Conservation (phyloP, 495 filamentous ascomycete genomes). For the Daldinia grandis region DNA sequence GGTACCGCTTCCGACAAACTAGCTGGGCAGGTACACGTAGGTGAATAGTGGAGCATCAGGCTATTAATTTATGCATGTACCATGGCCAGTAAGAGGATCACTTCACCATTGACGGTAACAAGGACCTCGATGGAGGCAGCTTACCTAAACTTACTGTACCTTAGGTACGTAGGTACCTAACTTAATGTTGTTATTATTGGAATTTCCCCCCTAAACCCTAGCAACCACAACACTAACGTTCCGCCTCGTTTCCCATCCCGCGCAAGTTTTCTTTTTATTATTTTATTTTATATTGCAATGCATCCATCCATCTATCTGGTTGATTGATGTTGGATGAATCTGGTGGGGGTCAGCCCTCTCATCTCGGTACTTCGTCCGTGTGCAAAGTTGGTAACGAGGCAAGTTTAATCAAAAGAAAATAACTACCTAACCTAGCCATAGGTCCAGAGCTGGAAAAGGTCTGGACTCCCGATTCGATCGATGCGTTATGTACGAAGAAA, state of each 20-base stretch:
- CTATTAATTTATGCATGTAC: constrained; percentile 19
- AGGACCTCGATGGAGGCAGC: constrained; percentile 17
- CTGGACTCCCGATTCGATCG: constrained; percentile 17
- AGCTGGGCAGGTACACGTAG: constrained; percentile 39
- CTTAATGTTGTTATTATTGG: constrained; percentile 11
- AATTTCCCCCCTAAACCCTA: not conserved
- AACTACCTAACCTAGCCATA: too few relatives aligned
- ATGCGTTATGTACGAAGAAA: not conserved
- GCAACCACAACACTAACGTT: constrained; percentile 5
- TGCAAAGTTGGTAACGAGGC: constrained; percentile 32
- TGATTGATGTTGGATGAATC: constrained; percentile 27
- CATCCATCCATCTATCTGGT: constrained; percentile 11
- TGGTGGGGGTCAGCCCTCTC: constrained; percentile 37
- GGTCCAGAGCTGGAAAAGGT: constrained; percentile 17
- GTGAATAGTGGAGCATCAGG: constrained; percentile 32
- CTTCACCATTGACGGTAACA: not conserved
- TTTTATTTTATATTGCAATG: constrained; percentile 16
- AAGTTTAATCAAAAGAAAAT: constrained; percentile 9
- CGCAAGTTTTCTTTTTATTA: constrained; percentile 18
- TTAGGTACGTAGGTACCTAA: not conserved
- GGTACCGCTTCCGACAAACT: constrained; percentile 34
- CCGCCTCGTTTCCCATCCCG: constrained; percentile 26
- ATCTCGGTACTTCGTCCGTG: constrained; percentile 33
- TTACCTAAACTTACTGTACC: constrained; percentile 28
- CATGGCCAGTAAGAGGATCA: not conserved